Percentiles rank a stretch among this genome's conserved stretches.
Evolutionary conservation across 1,284 basidiomycete species (phyloP).

Genomic region (Sanghuangporus weigelae): DNA sequence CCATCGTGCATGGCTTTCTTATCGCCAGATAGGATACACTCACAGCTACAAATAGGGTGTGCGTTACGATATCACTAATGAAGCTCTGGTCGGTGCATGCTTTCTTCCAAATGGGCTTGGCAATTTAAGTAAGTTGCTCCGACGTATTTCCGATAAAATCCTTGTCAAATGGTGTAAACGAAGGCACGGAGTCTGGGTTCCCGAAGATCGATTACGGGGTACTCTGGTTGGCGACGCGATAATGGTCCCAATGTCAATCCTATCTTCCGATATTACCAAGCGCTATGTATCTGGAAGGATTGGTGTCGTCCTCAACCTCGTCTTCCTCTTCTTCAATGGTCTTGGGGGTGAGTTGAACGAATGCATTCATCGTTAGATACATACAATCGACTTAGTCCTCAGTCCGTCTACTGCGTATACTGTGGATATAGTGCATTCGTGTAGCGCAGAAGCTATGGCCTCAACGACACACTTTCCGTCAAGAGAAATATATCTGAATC

Average conservation of each 20-base stretch:
- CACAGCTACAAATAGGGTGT: constrained; percentile 35
- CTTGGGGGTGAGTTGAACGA: constrained; percentile 39
- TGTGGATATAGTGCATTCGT: constrained; percentile 48
- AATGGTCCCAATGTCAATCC: constrained; percentile 38
- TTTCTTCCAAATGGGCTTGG: constrained; percentile 58
- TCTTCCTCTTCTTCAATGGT: constrained; percentile 45
- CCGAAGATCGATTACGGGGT: constrained; percentile 57
- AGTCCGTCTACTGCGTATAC: constrained; percentile 49
- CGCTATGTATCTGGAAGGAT: constrained; percentile 34
- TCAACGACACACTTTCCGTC: constrained; percentile 31
- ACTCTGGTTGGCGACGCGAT: constrained; percentile 40
- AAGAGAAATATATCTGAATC: not conserved
- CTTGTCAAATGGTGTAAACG: constrained; percentile 41
- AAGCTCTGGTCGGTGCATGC: constrained; percentile 53
- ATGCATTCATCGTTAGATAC: constrained; percentile 23
- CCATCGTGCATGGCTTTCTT: constrained; percentile 28
- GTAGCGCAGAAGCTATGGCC: constrained; percentile 49
- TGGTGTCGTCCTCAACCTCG: constrained; percentile 37
- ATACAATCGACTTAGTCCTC: constrained; percentile 42
- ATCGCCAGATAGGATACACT: not conserved
- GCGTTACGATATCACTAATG: constrained; percentile 54
- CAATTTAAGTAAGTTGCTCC: constrained; percentile 52
- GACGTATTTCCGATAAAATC: constrained; percentile 45
- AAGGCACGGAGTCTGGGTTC: constrained; percentile 46
- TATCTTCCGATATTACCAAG: constrained; percentile 30